Evolutionary conservation across 1,284 basidiomycete genomes (phyloP), one percentile per base, ranked within the genome.

Genomic region (Leccinum angustisporum): DNA sequence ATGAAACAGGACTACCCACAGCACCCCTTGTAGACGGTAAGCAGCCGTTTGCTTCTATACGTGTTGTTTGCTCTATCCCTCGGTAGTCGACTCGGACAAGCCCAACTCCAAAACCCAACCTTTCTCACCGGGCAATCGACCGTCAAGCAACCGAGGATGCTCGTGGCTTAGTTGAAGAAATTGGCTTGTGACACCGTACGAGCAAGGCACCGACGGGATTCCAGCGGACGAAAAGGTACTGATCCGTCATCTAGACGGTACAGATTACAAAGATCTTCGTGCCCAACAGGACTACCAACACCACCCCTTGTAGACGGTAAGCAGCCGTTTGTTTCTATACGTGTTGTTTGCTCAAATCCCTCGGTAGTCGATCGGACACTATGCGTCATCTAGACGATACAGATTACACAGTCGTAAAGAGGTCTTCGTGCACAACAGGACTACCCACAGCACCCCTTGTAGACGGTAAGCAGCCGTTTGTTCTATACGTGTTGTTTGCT

Each of bases 41-140:
- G 88, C 78, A 50, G 46, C 61, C n/a, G 40, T 36, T 48, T 55
- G 5, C 38, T 54, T 63, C 27, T 59, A 31, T 31, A 13, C 40
- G 50, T 31, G 8, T 55, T 33, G 13, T 58, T 14, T 59, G 5
- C 43, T 65, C 33, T 64, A 40, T 63, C n/a, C 60, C 5, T 31
- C 54, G 56, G 5, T 68, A 95, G 93, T 96, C 69, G 94, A 97
- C 74, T 92, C 92, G 46, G 97, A 99, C 72, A 97, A 99, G 75
- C 87, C 99, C 60, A 98, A 99, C 99, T 99, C 87, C 94, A 98
- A 78, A 99, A 99, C 73, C 97, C 97, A 2, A 94, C 25, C 94
- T 3, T 94, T 94, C 81, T 97, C 70, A 91, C 85, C 59, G 95
- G 94, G 40, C 88, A 90, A 36, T 79, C 90, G 4, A 90, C 31